Conservation (phyloP, 257 asterid species). For the Solanum sitiens region DNA sequence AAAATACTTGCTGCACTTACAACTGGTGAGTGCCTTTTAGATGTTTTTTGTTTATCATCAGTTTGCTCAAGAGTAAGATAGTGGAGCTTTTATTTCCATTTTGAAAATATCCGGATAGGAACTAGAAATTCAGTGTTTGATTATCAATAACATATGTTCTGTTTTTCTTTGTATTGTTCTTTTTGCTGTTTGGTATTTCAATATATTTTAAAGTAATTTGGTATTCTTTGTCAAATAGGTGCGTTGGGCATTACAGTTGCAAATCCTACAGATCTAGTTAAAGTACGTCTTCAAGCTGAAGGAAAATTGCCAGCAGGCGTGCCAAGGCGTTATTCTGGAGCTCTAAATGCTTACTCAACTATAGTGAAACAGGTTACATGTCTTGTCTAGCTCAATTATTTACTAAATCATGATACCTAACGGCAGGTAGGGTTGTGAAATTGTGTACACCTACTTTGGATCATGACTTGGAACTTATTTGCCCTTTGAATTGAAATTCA, state of each 20-base stretch:
- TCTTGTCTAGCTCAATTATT: neutral
- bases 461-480: neutral
- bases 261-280: conserved; percentile 98
- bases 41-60: neutral
- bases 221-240: conserved; percentile 36
- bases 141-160: neutral
- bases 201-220: neutral
- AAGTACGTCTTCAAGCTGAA: conserved; percentile 96
- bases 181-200: neutral
- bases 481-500: neutral
- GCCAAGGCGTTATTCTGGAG: conserved; percentile 93
- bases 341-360: conserved; percentile 86
- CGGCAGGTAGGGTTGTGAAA: neutral
- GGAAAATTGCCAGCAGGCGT: conserved; percentile 91
- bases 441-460: neutral
- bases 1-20: conserved; percentile 93
- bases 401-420: neutral
- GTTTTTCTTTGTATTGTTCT: neutral
- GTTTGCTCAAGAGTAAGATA: neutral
- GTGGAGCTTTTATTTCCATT: neutral
- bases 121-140: neutral
- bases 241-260: conserved; percentile 71
- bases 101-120: neutral
- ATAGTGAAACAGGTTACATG: conserved; percentile 64
- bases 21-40: conserved; percentile 54